Evolutionary conservation across 768 basidiomycete species (phyloP).

Genomic region (Suillus decipiens): DNA sequence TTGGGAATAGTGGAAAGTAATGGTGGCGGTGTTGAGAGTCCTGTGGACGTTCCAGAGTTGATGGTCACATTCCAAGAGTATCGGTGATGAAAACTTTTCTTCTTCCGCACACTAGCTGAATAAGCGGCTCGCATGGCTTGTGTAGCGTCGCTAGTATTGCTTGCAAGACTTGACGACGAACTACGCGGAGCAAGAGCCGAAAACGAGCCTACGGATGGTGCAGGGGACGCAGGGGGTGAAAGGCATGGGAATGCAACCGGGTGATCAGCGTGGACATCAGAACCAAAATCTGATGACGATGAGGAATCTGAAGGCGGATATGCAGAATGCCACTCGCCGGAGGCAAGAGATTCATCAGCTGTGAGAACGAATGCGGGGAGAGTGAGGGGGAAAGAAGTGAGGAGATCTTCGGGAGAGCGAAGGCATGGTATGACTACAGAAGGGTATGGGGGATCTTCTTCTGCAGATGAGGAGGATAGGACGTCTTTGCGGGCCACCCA

Average conservation of each 20-base stretch:
- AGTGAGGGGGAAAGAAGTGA: constrained; percentile 57
- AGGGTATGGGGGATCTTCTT: background rate
- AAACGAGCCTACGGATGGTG: constrained; percentile 30
- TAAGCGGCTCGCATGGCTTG: constrained; percentile 34
- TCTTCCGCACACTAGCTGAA: constrained; percentile 33
- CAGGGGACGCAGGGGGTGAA: constrained; percentile 31
- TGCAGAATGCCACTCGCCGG: constrained; percentile 25
- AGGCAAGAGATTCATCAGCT: constrained; percentile 27
- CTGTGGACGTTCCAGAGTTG: constrained; percentile 25
- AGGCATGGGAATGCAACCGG: constrained; percentile 12
- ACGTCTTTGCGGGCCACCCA: constrained; percentile 62
- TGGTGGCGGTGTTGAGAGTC: constrained; percentile 15
- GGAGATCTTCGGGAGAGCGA: constrained; percentile 44
- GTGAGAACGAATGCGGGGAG: constrained; percentile 45
- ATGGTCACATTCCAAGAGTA: constrained; percentile 31
- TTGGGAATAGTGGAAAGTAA: constrained; percentile 20
- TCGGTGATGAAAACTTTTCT: constrained; percentile 33
- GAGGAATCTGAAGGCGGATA: constrained; percentile 32
- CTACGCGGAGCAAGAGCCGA: constrained; percentile 29
- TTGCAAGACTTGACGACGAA: constrained; percentile 32
- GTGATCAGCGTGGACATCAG: constrained; percentile 20
- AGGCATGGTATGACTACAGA: constrained; percentile 25
- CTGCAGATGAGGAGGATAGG: constrained; percentile 31
- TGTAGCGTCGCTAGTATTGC: constrained; percentile 24
- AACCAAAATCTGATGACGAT: constrained; percentile 30